A percentile compares a stretch with the other conserved stretches of the same genome.
These are phyloP conservation scores for Ilex paraguariensis DNA, from an alignment of 305 asterid genomes.

Conservation along the genomic window DNA sequence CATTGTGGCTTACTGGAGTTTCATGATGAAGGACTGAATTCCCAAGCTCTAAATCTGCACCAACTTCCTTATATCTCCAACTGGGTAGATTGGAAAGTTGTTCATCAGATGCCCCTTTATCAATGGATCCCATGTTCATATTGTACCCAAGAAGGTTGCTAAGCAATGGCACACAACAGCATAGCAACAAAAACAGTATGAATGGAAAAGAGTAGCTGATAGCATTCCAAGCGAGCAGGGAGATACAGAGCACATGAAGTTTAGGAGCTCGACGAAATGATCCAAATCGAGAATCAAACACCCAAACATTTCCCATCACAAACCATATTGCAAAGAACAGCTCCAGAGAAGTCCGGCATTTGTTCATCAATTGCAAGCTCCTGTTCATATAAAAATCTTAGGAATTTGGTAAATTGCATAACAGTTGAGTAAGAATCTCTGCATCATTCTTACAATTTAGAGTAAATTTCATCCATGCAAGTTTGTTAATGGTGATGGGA, in stretches of 20 bases:
- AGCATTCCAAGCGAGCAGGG: conserved; percentile 82
- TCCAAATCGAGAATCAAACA: conserved; percentile 76
- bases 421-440: too few relatives aligned
- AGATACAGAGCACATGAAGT: conserved; percentile 76
- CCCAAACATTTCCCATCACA: conserved; percentile 94
- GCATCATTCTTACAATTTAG: too few relatives aligned
- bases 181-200: conserved; percentile 64
- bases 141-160: conserved; percentile 77
- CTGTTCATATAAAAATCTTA: conserved; percentile 25
- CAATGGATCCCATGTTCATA: conserved; percentile 64
- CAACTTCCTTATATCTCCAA: conserved; percentile 54
- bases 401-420: too few relatives aligned
- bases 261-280: conserved; percentile 62
- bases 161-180: conserved; percentile 75
- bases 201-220: conserved; percentile 89
- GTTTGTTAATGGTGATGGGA: too few relatives aligned
- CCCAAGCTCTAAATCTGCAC: conserved; percentile 23
- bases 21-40: conserved; percentile 29
- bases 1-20: conserved; percentile 36
- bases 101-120: conserved; percentile 77
- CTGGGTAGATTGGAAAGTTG: conserved; percentile 54
- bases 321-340: conserved; percentile 92
- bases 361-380: conserved; percentile 41
- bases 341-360: conserved; percentile 58
- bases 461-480: too few relatives aligned